Base-by-base conservation (phyloP, 768 basidiomycete species). In the Lactifluus volemus region DNA sequence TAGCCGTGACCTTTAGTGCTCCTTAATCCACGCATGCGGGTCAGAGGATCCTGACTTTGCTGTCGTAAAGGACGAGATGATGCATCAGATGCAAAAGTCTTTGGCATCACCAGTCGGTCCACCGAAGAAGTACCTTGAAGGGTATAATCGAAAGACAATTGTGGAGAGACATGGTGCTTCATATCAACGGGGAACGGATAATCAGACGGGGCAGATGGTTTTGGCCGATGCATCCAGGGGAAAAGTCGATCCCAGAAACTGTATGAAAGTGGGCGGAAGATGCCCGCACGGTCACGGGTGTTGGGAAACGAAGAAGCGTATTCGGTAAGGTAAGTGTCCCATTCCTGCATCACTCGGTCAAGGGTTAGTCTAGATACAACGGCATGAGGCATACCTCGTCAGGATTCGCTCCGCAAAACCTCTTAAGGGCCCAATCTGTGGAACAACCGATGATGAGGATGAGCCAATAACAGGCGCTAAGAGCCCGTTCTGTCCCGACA, bases 311-410 rank as follows among this genome's bases (percentile, higher is more conserved):
- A 77, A 21, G 78, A 68, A 5, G 80, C 73, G 60, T 85, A 87
- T 30, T 80, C 76, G 4, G 83, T 78, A 21, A 89, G 79, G 61
- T 84, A 87, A 21, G 71, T 74, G 64, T 88, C 84, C 85, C 85
- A 89, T 75, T 84, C 84, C 84, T 86, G 56, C 8, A 15, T 44
- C 17, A 38, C 12, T n/a, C 53, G 29, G 47, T 32, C 42, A 52
- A 34, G n/a, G 44, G 38, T 25, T 29, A 1, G 15, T 36, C 12
- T 19, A 12, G 15, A 7, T 29, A 12, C 19, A 58, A 30, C 14
- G 48, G 21, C 55, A 7, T 19, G 45, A 49, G 6, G 36, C 75
- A 30, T 60, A 83, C 84, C 79, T 87, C 79, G 65, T 87, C 85
- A 14, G 86, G 86, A 71, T 82, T 83, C 65, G 85, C 84, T 21